Percentiles rank a stretch among this genome's conserved stretches.
These are phyloP conservation scores for Schizothecium vesticola DNA, from an alignment of 495 filamentous ascomycete species.

Conservation along the genomic window DNA sequence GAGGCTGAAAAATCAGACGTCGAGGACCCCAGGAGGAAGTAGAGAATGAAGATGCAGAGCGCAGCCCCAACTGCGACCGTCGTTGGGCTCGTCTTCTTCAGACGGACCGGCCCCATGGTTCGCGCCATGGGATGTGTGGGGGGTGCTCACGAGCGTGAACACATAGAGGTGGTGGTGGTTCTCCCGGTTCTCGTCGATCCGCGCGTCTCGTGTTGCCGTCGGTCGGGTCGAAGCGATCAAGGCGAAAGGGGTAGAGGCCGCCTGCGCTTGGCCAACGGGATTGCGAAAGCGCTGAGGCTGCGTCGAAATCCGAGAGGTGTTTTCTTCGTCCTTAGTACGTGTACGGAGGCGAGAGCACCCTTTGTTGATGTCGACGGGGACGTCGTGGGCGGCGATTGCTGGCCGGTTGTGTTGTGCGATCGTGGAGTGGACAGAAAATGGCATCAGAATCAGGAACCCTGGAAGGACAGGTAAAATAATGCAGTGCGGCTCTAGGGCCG, in stretches of 20 bases:
- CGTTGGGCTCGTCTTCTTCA: slow-evolving; percentile 49
- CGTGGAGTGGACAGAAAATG: background rate
- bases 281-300: background rate
- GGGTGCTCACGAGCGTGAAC: slow-evolving; percentile 15
- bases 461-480: slow-evolving; percentile 23
- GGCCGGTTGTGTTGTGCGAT: background rate
- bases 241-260: background rate
- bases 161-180: slow-evolving; percentile 17
- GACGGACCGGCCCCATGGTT: slow-evolving; percentile 51
- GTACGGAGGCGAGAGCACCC: background rate
- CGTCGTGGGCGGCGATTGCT: slow-evolving; percentile 10
- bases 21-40: slow-evolving; percentile 46
- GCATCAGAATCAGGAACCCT: slow-evolving; percentile 2
- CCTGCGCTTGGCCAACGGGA: background rate
- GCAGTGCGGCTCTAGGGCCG: slow-evolving; percentile 13
- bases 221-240: background rate
- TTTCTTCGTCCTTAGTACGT: background rate
- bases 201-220: slow-evolving; percentile 1
- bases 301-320: background rate
- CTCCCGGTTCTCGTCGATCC: background rate
- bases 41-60: slow-evolving; percentile 50
- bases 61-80: slow-evolving; percentile 45
- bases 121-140: slow-evolving; percentile 39
- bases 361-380: background rate
- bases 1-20: slow-evolving; percentile 35